phyloP scores from a whole-genome alignment of 2,329 filamentous ascomycete species.

The Neodidymelliopsis sp. region DNA sequence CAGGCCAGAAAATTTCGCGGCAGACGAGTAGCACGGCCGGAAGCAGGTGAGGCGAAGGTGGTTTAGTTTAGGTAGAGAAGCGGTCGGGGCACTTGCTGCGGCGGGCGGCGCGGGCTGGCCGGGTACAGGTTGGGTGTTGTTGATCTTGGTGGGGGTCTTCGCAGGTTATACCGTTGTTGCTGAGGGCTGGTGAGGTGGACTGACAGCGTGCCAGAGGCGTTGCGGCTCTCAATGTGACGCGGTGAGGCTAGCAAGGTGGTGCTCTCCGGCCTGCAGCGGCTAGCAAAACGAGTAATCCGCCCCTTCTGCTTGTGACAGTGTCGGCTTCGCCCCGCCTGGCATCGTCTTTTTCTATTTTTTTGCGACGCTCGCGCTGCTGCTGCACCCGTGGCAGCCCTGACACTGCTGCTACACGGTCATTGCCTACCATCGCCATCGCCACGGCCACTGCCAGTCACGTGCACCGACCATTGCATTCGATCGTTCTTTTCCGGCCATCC shows the following conservation, averaged over 20 bases:
- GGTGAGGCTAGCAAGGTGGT: conserved; percentile 12
- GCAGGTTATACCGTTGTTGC: conserved; percentile 11
- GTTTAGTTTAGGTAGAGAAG: conserved; percentile 16
- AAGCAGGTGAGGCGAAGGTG: conserved; percentile 27
- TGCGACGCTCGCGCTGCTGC: conserved; percentile 1
- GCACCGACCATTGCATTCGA: not conserved
- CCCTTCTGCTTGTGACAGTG: conserved; percentile 12
- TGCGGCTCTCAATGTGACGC: conserved; percentile 13
- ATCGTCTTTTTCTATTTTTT: not conserved
- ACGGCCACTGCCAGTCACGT: conserved; percentile 6
- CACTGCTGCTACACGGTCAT: no score
- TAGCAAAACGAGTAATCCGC: conserved; percentile 18
- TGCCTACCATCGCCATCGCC: no score
- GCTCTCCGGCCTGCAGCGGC: conserved; percentile 13
- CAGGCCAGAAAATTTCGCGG: conserved; percentile 34
- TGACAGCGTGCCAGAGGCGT: conserved; percentile 14
- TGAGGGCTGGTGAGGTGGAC: conserved; percentile 12
- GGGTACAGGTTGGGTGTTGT: conserved; percentile 8
- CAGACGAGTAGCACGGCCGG: conserved; percentile 31
- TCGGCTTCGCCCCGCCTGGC: conserved; percentile 6
- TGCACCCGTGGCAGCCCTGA: conserved; percentile 3
- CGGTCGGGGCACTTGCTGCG: conserved; percentile 22
- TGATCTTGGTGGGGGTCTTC: conserved; percentile 7
- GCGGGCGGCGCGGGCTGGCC: conserved; percentile 6
- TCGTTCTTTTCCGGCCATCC: conserved; percentile 11